Evolutionary conservation across 352 stramenopile genomes (phyloP), one percentile per base, ranked within the genome.

Genomic region (Globisporangium paroecandrum): DNA sequence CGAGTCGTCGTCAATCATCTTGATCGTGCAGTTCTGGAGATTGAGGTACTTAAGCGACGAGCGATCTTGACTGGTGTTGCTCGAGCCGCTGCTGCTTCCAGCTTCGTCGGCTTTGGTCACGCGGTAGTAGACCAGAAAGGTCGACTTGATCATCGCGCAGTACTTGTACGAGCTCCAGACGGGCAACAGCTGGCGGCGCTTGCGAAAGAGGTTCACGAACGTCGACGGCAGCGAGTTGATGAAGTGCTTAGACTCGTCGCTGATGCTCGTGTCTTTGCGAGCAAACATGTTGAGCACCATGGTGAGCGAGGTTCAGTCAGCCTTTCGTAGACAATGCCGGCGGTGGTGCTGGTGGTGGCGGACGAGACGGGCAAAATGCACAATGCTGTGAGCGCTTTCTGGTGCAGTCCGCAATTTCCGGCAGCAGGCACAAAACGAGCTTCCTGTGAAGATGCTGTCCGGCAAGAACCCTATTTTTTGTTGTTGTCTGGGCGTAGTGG

Each of bases 131-230:
- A 96, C 75, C 49, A 96, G 68, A 68, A 76, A 96, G 51, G 79
- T 92, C 62, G 88, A 92, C 73, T 96, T 96, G 78, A 96, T 93
- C 85, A 93, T 85, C 59, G 80, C 70, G 74, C 87, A 94, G 75
- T 96, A 96, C 74, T 90, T 93, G 70, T 90, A 71, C 36, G 85
- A 91, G 72, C 81, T 89, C 88, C 88, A 96, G 3, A 94, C 84
- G 1, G 85, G 88, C 41, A 94, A 68, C 10, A 96, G 47, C 55
- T 93, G 87, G 13, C 88, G 77, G 29, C 83, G 85, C 77, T 96
- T 96, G 71, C 87, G 86, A 62, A 94, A 92, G n/a, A 91, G 49
- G 61, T 91, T 91, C 56, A 92, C 80, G 60, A 92, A 93, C n/a
- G 85, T 85, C 22, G 86, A 86, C 27, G 88, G 88, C 22, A 96